Conservation (phyloP, 192 early-diverging fungal genomes). For the Dissophora ornata region DNA sequence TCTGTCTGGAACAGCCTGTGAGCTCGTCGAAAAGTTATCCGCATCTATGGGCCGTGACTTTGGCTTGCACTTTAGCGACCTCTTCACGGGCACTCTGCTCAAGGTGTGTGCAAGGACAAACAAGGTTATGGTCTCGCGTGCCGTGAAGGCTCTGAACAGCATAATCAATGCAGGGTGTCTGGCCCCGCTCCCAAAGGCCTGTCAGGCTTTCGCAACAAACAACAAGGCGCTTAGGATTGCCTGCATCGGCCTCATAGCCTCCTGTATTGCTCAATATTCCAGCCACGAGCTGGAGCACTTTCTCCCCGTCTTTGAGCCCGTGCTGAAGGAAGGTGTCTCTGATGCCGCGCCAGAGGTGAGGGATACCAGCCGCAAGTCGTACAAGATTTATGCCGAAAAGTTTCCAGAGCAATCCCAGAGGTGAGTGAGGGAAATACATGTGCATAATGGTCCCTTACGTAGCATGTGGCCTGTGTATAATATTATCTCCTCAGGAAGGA, state of each 20-base stretch:
- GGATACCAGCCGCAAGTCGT: slow-evolving; percentile 56
- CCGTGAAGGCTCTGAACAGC: slow-evolving; percentile 67
- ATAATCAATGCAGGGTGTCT: slow-evolving; percentile 71
- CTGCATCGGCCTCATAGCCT: slow-evolving; percentile 42
- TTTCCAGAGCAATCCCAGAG: slow-evolving; percentile 57
- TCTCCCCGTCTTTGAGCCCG: slow-evolving; percentile 57
- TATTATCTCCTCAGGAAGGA: too few relatives aligned
- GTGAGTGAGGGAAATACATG: too few relatives aligned
- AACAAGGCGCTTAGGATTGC: slow-evolving; percentile 71
- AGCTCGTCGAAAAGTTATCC: slow-evolving; percentile 73
- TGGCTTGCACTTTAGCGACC: slow-evolving; percentile 65
- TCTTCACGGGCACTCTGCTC: slow-evolving; percentile 69
- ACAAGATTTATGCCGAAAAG: slow-evolving; percentile 57
- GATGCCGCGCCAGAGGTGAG: slow-evolving; percentile 66
- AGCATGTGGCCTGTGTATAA: too few relatives aligned
- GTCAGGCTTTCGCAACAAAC: slow-evolving; percentile 62
- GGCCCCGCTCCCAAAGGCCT: slow-evolving; percentile 65
- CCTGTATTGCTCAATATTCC: slow-evolving; percentile 70
- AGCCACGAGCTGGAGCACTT: slow-evolving; percentile 63
- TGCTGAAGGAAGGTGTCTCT: slow-evolving; percentile 57
- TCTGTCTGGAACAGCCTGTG: slow-evolving; percentile 75
- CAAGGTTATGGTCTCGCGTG: slow-evolving; percentile 76
- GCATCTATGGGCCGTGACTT: slow-evolving; percentile 70
- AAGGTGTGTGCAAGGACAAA: slow-evolving; percentile 79
- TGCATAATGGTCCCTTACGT: too few relatives aligned